phyloP scores from a whole-genome alignment of 1,139 yeast genomes.

The Lodderomyces oxycetoniae region DNA sequence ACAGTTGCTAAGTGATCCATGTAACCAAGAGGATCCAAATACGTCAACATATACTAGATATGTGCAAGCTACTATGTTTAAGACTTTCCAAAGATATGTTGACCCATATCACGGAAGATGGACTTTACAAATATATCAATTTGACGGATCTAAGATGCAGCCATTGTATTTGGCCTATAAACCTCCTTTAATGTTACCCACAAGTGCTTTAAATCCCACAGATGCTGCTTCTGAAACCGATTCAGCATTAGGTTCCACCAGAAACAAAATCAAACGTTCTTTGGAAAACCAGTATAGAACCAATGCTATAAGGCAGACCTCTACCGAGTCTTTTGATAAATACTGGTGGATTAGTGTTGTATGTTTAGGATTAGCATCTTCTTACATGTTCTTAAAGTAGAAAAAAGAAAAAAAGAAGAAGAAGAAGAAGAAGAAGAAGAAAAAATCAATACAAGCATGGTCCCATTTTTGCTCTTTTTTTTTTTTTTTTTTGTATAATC shows the following conservation, averaged over 20 bases:
- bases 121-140: constrained; percentile 68
- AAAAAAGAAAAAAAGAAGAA: constrained; percentile 2
- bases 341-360: constrained; percentile 43
- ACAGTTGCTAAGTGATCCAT: constrained; percentile 84
- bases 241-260: constrained; percentile 31
- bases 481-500: too few relatives aligned
- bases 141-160: constrained; percentile 78
- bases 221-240: constrained; percentile 36
- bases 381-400: constrained; percentile 15
- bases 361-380: constrained; percentile 23
- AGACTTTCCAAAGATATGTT: constrained; percentile 53
- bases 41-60: constrained; percentile 66
- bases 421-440: too few relatives aligned
- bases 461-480: constrained; percentile 2
- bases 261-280: constrained; percentile 56
- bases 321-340: constrained; percentile 40
- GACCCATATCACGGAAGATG: constrained; percentile 82
- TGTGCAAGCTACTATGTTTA: constrained; percentile 58
- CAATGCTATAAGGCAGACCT: constrained; percentile 53
- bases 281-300: constrained; percentile 79
- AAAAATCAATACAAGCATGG: too few relatives aligned
- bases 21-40: constrained; percentile 41
- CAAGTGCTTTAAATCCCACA: constrained; percentile 85
- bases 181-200: constrained; percentile 96
- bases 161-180: constrained; percentile 87